A percentile compares a stretch with the other conserved stretches of the same genome.
Evolutionary conservation across 306 rosid species (phyloP).

Genomic region (Amphicarpaea edgeworthii): DNA sequence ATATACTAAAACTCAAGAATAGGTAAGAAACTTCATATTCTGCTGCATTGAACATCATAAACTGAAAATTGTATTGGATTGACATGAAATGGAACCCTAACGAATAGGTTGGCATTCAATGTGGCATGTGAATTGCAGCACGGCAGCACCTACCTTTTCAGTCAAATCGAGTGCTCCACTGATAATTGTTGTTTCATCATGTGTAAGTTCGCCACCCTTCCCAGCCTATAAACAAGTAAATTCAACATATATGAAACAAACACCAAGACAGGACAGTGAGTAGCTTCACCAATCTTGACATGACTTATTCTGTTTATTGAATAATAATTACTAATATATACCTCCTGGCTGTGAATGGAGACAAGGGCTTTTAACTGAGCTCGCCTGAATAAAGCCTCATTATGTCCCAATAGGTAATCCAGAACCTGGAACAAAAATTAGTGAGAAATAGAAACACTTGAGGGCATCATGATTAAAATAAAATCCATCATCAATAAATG

Average conservation of each 20-base stretch:
- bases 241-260: slow-evolving; percentile 22
- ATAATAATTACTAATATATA: slow-evolving; percentile 32
- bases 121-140: slow-evolving; percentile 25
- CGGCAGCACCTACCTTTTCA: slow-evolving; percentile 70
- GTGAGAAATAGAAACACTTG: slow-evolving; percentile 33
- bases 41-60: slow-evolving; percentile 37
- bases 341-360: slow-evolving; percentile 93
- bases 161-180: slow-evolving; percentile 98
- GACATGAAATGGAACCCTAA: slow-evolving; percentile 23
- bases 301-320: slow-evolving; percentile 16
- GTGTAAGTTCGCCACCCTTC: slow-evolving; percentile 99
- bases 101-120: slow-evolving; percentile 29
- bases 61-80: slow-evolving; percentile 28
- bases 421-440: slow-evolving; percentile 64
- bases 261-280: slow-evolving; percentile 1
- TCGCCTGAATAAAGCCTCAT: slow-evolving; percentile 92
- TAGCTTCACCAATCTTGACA: slow-evolving; percentile 35
- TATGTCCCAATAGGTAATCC: slow-evolving; percentile 85
- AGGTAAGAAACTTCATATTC: slow-evolving; percentile 33
- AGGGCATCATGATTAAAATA: slow-evolving; percentile 19
- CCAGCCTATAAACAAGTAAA: slow-evolving; percentile 74
- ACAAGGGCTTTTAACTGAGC: slow-evolving; percentile 98
- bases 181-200: slow-evolving; percentile 95
- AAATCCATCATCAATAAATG: slow-evolving; percentile 12
- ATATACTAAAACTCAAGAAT: slow-evolving; percentile 33